Evolutionary conservation across 1,139 yeast species (phyloP), one percentile per base, ranked within the genome.

Genomic region (Magnusiomyces tetraspermus): DNA sequence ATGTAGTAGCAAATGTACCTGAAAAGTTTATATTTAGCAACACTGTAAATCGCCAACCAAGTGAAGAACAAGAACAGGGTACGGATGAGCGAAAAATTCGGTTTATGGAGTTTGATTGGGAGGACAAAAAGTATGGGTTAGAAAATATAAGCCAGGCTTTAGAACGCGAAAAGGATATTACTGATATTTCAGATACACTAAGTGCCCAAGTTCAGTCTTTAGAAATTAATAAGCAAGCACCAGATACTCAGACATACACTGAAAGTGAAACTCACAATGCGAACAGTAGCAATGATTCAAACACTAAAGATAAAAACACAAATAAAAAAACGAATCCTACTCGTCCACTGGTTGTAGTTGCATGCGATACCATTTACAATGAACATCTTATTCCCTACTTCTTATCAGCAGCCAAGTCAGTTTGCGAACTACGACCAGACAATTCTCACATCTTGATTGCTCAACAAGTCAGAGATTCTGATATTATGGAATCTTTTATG

Each of bases 311-410:
- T n/a, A n/a, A n/a, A n/a, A n/a, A n/a, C n/a, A n/a, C n/a, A n/a
- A n/a, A n/a, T n/a, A n/a, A n/a, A n/a, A 79, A 78, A 56, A 23
- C 13, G 15, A 23, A 13, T 15, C 31, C 24, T 5, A 19, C 17
- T 28, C 21, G 37, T 6, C 50, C 50, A 8, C 48, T 54, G 21
- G 52, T 78, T 21, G 68, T 84, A 2, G 61, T 84, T 17, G 86
- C 88, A 0, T 79, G 85, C 61, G 94, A 84, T 63, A 80, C 88
- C 10, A 73, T 84, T 4, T 84, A 84, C 67, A 85, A 84, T 60
- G 85, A 80, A 54, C 82, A 71, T 58, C 68, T 85, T 46, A 73
- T 83, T 1, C 76, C 76, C 0, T 76, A 70, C 51, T 76, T 84
- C 53, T 49, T 80, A 23, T 61, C 63, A 30, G 54, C 59, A 28